Evolutionary conservation across 352 stramenopile genomes (phyloP).

Genomic region (Blastocystis sp.): DNA sequence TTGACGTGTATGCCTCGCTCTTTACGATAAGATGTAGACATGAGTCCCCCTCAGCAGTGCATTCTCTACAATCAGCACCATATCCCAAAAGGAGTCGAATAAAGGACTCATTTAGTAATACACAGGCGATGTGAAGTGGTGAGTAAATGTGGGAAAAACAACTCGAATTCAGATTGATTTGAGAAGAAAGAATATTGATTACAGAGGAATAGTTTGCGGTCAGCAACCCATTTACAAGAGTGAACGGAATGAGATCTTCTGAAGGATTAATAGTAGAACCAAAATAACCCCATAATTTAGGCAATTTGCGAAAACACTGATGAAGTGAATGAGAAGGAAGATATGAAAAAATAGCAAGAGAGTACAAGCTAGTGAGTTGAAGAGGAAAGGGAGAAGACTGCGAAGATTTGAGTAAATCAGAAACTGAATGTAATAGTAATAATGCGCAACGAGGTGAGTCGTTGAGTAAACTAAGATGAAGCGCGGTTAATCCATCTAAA

Average conservation of each 20-base stretch:
- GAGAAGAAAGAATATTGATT: background rate
- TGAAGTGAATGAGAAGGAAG: background rate
- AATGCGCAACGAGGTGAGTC: slow-evolving; percentile 31
- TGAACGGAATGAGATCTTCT: slow-evolving; percentile 15
- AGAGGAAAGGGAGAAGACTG: background rate
- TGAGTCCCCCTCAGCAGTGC: background rate
- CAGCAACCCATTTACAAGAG: background rate
- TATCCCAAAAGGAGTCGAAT: slow-evolving; percentile 48
- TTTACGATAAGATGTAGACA: slow-evolving; percentile 42
- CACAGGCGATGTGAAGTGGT: slow-evolving; percentile 42
- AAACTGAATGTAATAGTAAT: background rate
- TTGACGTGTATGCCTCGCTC: background rate
- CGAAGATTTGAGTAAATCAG: background rate
- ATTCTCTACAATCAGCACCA: background rate
- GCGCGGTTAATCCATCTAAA: slow-evolving; percentile 9
- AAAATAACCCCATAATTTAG: slow-evolving; percentile 6
- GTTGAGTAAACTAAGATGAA: slow-evolving; percentile 4
- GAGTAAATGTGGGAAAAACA: background rate
- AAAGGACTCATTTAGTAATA: slow-evolving; percentile 35
- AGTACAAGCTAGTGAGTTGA: background rate
- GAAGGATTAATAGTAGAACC: background rate
- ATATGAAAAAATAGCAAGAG: slow-evolving; percentile 21
- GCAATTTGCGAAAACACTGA: background rate
- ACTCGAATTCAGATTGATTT: background rate
- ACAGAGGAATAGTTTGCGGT: slow-evolving; percentile 20